Base-by-base conservation (phyloP, 345 rosid genomes). In the Moringa oleifera region DNA sequence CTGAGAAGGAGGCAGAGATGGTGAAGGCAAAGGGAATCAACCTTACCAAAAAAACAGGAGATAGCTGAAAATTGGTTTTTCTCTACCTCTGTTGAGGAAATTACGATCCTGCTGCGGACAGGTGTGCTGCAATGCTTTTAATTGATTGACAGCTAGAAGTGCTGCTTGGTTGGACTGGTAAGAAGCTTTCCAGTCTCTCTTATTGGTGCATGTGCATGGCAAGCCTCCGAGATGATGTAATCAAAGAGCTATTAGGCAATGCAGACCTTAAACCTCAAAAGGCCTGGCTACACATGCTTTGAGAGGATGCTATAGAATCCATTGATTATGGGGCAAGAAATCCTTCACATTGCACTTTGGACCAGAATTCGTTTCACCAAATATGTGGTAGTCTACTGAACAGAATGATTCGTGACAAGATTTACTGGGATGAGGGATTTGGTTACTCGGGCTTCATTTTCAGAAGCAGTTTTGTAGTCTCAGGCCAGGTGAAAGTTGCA, bases 1-100 rank as follows among this genome's bases (percentile, higher is more conserved):
- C 88, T 22, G 85, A 79, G 18, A 88, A 94, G 68, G 99, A 94
- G 74, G 96, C 97, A 2, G 99, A 90, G 63, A 87, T 87, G 91
- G 93, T 83, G 75, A 88, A 83, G 81, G 84, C 95, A 0, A 90
- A 83, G 79, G 93, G 88, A 66, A 59, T 73, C 64, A 84, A 81
- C 67, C 86, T 74, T 58, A 73, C 85, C 24, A 90, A 81, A 68
- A 90, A 83, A 65, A 47, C 65, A 77, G 62, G 28, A 67, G 81
- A 67, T 76, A 82, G 85, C 75, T 74, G 81, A 75, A 25, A 55
- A 57, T 46, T 33, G 57, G 65, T 25, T 62, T 65, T 52, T 59
- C 63, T 53, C 25, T 56, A 20, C 52, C 59, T 41, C 59, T 23
- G 6, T 46, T 6, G 13, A 56, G 71, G 53, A 53, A 77, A 55